Evolutionary conservation across 2,329 filamentous ascomycete species (phyloP).

Genomic region (Beauveria sp.): DNA sequence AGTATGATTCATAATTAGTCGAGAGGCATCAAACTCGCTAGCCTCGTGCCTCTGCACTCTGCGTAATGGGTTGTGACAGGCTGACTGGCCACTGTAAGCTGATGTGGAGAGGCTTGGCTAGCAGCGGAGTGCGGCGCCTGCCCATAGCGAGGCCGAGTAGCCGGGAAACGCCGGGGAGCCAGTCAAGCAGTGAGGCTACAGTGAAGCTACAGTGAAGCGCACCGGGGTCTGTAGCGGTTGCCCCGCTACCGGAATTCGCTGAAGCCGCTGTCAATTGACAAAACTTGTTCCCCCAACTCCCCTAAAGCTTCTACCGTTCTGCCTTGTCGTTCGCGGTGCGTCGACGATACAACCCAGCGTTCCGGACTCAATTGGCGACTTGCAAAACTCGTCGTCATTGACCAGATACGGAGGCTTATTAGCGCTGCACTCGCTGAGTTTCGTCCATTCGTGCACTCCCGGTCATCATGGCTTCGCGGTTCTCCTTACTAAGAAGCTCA

Average conservation of each 20-base stretch:
- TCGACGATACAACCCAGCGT: neutral
- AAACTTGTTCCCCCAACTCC: neutral
- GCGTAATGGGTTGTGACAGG: neutral
- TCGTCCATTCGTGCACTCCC: neutral
- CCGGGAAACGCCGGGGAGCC: constrained; percentile 12
- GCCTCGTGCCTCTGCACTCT: neutral
- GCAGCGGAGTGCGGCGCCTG: constrained; percentile 5
- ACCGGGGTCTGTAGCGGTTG: neutral
- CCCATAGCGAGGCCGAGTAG: neutral
- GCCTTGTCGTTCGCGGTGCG: neutral
- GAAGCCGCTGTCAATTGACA: neutral
- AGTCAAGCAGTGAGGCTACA: neutral
- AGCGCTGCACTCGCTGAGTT: neutral
- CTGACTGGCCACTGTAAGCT: constrained; percentile 7
- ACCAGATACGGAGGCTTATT: neutral
- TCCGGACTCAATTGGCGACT: neutral
- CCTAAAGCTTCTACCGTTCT: neutral
- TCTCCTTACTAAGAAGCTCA: constrained; percentile 7
- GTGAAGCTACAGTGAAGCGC: neutral
- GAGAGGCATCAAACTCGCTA: neutral
- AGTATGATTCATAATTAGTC: constrained; percentile 11
- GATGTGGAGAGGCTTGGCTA: neutral
- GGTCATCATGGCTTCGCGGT: neutral
- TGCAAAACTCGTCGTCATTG: neutral
- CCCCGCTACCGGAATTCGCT: constrained; percentile 8